Evolutionary conservation across 1,284 basidiomycete genomes (phyloP).

Genomic region (Leccinum pseudoinsigne): DNA sequence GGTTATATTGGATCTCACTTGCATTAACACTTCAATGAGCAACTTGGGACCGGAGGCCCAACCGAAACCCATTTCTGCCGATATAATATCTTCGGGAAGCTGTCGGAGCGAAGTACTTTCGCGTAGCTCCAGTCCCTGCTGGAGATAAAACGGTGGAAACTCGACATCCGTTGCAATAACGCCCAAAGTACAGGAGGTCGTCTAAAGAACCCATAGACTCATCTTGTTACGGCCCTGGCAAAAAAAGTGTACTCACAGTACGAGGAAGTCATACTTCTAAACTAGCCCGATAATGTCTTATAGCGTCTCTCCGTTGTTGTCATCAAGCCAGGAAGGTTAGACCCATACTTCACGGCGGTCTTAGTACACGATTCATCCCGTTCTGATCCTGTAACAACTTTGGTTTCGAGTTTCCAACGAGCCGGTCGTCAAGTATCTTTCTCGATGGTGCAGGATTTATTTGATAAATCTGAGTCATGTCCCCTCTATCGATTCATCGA

Average conservation of each 20-base stretch:
- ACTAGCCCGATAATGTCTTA: slow-evolving; percentile 72
- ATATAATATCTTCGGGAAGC: slow-evolving; percentile 82
- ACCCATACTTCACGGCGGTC: slow-evolving; percentile 40
- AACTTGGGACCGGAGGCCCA: slow-evolving; percentile 76
- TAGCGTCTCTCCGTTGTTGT: slow-evolving; percentile 62
- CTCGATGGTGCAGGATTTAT: slow-evolving; percentile 64
- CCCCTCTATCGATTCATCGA: neutral
- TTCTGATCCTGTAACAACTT: slow-evolving; percentile 61
- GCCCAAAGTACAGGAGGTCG: slow-evolving; percentile 58
- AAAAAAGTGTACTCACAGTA: slow-evolving; percentile 52
- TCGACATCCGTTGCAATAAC: slow-evolving; percentile 26
- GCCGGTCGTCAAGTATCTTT: slow-evolving; percentile 71
- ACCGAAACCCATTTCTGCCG: slow-evolving; percentile 76
- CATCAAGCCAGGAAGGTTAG: slow-evolving; percentile 80
- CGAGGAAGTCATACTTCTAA: slow-evolving; percentile 71
- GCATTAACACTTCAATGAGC: slow-evolving; percentile 70
- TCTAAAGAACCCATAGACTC: slow-evolving; percentile 38
- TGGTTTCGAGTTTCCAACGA: slow-evolving; percentile 65
- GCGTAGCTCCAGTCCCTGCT: slow-evolving; percentile 58
- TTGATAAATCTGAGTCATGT: neutral
- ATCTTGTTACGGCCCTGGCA: neutral
- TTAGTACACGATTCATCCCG: neutral
- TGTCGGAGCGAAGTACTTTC: slow-evolving; percentile 78
- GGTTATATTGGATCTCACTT: slow-evolving; percentile 42
- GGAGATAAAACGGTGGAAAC: slow-evolving; percentile 71